Base-by-base conservation (phyloP, 768 basidiomycete species). In the Coprinopsis sp. region DNA sequence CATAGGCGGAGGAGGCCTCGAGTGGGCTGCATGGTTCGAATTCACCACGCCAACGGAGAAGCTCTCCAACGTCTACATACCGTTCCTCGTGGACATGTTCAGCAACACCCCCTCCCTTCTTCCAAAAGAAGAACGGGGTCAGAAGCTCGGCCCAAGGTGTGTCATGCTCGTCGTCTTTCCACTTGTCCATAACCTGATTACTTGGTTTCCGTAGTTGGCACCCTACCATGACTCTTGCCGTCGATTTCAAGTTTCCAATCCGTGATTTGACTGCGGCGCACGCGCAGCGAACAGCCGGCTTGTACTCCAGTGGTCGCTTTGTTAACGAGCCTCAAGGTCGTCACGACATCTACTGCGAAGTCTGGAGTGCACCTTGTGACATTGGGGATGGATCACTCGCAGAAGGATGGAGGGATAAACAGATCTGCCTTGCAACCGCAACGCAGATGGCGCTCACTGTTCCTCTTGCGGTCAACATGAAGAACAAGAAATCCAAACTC, bases 221-320 rank as follows among this genome's bases (percentile, higher is more conserved):
- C 55, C 80, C 82, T 12, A 86, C 84, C 0, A 68, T 86, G 64
- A 69, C 72, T 0, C 65, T 85, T 49, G 65, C 75, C 1, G 51
- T 86, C 19, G 81, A 84, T 51, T 86, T 82, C 68, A 84, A 82
- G 55, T 70, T 71, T 27, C 76, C 76, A 11, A 70, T 85, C 30
- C 28, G 41, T 16, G n/a, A 16, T 10, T 28, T 49, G 1, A 28
- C 23, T n/a, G 78, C 82, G 6, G 50, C 56, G 8, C 64, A 77
- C 55, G 69, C 81, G 1, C 51, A 58, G 46, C 73, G 79, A 8
- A 81, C 78, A 0, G 76, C 84, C 6, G 82, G 77, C 1, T 18
- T 84, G 2, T 84, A 79, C 55, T 70, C 74, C 14, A 62, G 63
- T 12, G 71, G 77, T 1, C 68, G 67, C 6, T 84, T 82, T 57